These are phyloP conservation scores for Carallia pectinifolia DNA, from an alignment of 345 rosid species.

Conservation along the genomic window DNA sequence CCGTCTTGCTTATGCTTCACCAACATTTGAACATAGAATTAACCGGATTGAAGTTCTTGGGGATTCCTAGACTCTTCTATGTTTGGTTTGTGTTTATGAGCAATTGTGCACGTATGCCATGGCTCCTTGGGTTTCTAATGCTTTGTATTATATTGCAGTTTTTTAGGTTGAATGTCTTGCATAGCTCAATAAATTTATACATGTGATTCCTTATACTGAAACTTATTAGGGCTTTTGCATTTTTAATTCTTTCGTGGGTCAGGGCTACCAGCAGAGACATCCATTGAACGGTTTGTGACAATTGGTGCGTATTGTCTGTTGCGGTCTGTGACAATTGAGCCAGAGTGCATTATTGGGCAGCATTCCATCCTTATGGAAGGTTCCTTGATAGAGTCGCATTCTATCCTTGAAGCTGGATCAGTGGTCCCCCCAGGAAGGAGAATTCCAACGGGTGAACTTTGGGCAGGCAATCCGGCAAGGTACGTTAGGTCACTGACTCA, in stretches of 20 bases:
- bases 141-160: no score
- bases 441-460: constrained; percentile 92
- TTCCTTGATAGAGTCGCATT: constrained; percentile 82
- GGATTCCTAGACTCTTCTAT: no score
- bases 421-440: constrained; percentile 95
- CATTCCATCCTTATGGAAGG: constrained; percentile 98
- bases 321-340: constrained; percentile 93
- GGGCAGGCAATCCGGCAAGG: constrained; percentile 99
- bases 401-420: constrained; percentile 94
- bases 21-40: no score
- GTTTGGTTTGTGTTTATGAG: no score
- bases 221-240: not conserved
- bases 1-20: no score
- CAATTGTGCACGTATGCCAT: no score
- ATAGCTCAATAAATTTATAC: not conserved
- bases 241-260: constrained; percentile 15
- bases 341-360: constrained; percentile 96
- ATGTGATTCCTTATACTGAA: not conserved
- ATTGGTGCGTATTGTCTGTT: constrained; percentile 82
- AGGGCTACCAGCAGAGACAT: constrained; percentile 94
- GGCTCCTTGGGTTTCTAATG: no score
- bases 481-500: constrained; percentile 78
- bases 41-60: no score
- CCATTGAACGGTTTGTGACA: constrained; percentile 84
- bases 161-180: no score